Evolutionary conservation across 2,329 filamentous ascomycete species (phyloP).

Genomic region (Thelonectria discophora): DNA sequence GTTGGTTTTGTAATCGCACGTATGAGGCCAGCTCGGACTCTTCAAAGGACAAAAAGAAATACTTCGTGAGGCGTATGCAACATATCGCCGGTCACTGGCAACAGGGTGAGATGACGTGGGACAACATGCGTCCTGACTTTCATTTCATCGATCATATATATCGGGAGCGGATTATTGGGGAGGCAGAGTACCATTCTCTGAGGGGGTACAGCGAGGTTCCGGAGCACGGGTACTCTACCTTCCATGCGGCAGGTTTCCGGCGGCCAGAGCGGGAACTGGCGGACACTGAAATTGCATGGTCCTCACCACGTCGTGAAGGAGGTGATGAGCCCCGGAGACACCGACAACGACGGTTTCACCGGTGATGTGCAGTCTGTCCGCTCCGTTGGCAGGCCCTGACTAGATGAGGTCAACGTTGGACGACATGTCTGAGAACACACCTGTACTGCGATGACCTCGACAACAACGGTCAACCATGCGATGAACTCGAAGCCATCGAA

Average conservation of each 20-base stretch:
- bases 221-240: constrained; percentile 25
- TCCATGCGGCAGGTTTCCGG: constrained; percentile 30
- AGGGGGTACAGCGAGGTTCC: constrained; percentile 33
- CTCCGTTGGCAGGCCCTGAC: too few relatives aligned
- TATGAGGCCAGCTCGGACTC: constrained; percentile 42
- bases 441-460: not conserved
- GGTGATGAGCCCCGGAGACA: not conserved
- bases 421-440: not conserved
- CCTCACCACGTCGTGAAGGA: not conserved
- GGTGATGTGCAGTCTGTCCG: not conserved
- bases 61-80: constrained; percentile 54
- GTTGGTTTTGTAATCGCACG: constrained; percentile 59
- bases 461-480: not conserved
- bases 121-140: constrained; percentile 52
- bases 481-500: not conserved
- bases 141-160: constrained; percentile 51
- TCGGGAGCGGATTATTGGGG: constrained; percentile 40
- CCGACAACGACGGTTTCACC: not conserved
- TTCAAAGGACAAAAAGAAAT: constrained; percentile 21
- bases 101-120: constrained; percentile 30
- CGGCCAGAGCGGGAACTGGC: constrained; percentile 3
- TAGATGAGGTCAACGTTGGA: not conserved
- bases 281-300: not conserved
- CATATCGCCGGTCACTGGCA: constrained; percentile 60
- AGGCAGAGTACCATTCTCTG: constrained; percentile 34